Percentiles rank a stretch among this genome's conserved stretches.
phyloP scores from a whole-genome alignment of 2,329 filamentous ascomycete genomes.

The Neopestalotiopsis sp. region DNA sequence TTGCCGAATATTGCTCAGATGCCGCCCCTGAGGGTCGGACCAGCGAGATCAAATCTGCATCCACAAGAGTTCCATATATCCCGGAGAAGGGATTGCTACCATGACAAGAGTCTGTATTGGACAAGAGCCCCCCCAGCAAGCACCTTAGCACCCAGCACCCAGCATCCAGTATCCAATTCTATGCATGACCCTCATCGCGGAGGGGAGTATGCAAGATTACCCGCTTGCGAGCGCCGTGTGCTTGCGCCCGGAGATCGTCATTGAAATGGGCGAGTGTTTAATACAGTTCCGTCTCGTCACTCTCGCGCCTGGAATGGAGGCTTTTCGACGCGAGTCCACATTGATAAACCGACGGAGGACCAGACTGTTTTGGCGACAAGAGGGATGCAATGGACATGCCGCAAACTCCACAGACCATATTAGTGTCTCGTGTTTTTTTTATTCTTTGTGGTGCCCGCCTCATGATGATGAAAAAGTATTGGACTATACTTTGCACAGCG shows the following conservation, averaged over 20 bases:
- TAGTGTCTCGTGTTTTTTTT: slow-evolving; percentile 4
- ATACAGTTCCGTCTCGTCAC: slow-evolving; percentile 1
- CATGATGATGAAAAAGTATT: not conserved
- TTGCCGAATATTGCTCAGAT: not conserved
- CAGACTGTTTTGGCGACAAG: not conserved
- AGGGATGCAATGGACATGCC: not conserved
- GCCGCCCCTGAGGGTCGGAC: slow-evolving; percentile 2
- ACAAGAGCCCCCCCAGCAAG: not conserved
- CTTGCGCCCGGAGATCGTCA: slow-evolving; percentile 10
- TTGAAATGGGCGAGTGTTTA: not conserved
- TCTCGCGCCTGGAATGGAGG: slow-evolving; percentile 5
- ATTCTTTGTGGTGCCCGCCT: not conserved
- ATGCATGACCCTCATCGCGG: not conserved
- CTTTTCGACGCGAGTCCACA: not conserved
- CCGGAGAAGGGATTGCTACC: not conserved
- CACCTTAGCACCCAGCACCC: no score
- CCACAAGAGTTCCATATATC: slow-evolving; percentile 10
- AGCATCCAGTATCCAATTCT: not conserved
- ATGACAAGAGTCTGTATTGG: slow-evolving; percentile 3
- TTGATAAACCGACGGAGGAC: not conserved
- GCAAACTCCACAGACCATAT: not conserved
- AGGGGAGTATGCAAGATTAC: slow-evolving; percentile 8
- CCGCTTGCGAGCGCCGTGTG: slow-evolving; percentile 6
- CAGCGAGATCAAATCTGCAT: slow-evolving; percentile 12
- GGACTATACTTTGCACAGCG: not conserved